A percentile compares a stretch with the other conserved stretches of the same genome.
Conservation (phyloP, 106 monocot genomes). For the Ottelia alismoides region DNA sequence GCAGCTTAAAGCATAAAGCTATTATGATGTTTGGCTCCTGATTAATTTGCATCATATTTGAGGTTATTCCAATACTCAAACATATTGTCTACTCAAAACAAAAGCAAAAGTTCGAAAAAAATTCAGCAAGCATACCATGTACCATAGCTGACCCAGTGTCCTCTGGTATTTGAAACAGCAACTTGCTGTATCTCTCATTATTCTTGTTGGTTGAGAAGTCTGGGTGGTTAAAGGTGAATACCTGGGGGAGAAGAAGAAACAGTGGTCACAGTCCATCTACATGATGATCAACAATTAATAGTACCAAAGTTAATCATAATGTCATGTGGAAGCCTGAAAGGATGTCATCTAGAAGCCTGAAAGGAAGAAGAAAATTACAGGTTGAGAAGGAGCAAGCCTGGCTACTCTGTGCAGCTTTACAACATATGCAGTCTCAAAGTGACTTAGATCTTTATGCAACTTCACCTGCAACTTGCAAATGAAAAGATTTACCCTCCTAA, state of each 20-base stretch:
- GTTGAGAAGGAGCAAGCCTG: slow-evolving; percentile 39
- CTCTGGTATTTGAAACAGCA: slow-evolving; percentile 57
- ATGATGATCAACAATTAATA: background rate
- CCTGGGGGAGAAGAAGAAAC: slow-evolving; percentile 21
- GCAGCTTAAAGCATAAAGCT: no score
- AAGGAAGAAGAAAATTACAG: slow-evolving; percentile 23
- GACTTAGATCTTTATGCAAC: slow-evolving; percentile 65
- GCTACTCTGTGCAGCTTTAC: slow-evolving; percentile 90
- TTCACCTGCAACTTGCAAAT: slow-evolving; percentile 64
- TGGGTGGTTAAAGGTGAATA: slow-evolving; percentile 84
- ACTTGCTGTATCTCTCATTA: slow-evolving; percentile 65
- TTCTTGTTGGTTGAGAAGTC: slow-evolving; percentile 26
- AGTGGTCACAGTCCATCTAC: slow-evolving; percentile 1
- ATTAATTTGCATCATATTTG: no score
- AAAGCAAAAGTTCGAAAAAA: no score
- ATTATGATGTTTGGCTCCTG: no score
- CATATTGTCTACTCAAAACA: no score
- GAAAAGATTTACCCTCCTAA: no score
- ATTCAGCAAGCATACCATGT: slow-evolving; percentile 42
- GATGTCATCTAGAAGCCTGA: background rate
- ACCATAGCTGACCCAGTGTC: slow-evolving; percentile 76
- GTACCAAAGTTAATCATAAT: background rate
- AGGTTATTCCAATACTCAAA: no score
- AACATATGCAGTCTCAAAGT: slow-evolving; percentile 98
- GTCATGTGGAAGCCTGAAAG: background rate